phyloP scores from a whole-genome alignment of 2,329 filamentous ascomycete genomes.

The Rutstroemia sp. region DNA sequence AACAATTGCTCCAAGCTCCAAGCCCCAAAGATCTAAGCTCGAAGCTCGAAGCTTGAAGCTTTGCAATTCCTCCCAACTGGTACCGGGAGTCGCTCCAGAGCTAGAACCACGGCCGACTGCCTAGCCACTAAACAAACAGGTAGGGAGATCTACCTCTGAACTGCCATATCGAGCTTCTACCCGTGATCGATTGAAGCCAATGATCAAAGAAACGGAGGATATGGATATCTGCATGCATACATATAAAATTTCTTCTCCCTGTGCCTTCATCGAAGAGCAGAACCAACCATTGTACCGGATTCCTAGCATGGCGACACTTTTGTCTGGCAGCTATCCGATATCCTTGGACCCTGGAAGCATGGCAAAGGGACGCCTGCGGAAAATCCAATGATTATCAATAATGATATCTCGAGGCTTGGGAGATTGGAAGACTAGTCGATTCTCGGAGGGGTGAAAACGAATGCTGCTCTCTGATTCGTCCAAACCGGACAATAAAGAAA shows the following conservation, averaged over 20 bases:
- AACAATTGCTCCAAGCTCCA: too few species aligned
- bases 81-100: too few species aligned
- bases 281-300: neutral
- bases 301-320: neutral
- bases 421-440: neutral
- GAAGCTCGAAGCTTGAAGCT: too few species aligned
- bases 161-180: neutral
- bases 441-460: neutral
- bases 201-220: neutral
- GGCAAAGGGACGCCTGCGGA: neutral
- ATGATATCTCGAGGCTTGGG: constrained; percentile 8
- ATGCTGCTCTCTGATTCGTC: constrained; percentile 3
- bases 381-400: constrained; percentile 8
- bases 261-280: neutral
- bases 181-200: neutral
- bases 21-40: too few species aligned
- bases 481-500: constrained; percentile 6
- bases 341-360: constrained; percentile 8
- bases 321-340: neutral
- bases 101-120: too few species aligned
- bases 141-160: neutral
- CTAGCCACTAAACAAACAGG: too few species aligned
- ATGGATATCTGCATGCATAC: neutral
- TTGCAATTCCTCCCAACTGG: too few species aligned
- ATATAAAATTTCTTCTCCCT: neutral